These are phyloP conservation scores for Phytopythium mirpurense DNA, from an alignment of 352 stramenopile species.

Conservation along the genomic window DNA sequence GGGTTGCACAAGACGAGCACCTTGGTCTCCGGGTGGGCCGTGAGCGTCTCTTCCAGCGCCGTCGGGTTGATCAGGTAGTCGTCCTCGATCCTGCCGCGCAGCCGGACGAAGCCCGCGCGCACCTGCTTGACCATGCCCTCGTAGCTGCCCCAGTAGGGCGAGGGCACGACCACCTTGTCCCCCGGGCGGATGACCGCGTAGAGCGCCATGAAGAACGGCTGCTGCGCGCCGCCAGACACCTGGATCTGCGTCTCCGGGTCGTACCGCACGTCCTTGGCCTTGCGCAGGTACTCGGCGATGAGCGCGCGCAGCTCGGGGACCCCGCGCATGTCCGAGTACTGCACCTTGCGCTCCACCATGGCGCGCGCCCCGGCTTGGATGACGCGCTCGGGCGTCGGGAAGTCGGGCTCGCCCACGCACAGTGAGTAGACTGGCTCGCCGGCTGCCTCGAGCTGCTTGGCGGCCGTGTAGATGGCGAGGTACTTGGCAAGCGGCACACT, in stretches of 20 bases:
- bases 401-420: conserved; percentile 96
- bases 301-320: conserved; percentile 80
- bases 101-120: conserved; percentile 80
- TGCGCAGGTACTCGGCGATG: conserved; percentile 86
- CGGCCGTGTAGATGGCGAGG: conserved; percentile 91
- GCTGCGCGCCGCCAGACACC: conserved; percentile 94
- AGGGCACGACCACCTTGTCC: conserved; percentile 95
- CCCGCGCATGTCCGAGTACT: conserved; percentile 94
- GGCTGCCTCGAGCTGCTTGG: conserved; percentile 93
- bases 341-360: conserved; percentile 78
- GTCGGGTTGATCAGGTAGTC: conserved; percentile 89
- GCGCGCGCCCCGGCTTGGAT: conserved; percentile 82
- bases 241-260: conserved; percentile 88
- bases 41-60: conserved; percentile 70
- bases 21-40: conserved; percentile 61
- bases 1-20: conserved; percentile 95
- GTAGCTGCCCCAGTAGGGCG: conserved; percentile 97
- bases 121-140: conserved; percentile 92
- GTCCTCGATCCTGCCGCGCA: conserved; percentile 87
- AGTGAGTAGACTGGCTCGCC: conserved; percentile 89
- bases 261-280: conserved; percentile 88
- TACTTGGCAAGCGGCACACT: conserved; percentile 87
- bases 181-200: conserved; percentile 84
- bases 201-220: conserved; percentile 90
- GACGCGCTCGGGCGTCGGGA: conserved; percentile 83